Base-by-base conservation (phyloP, 768 basidiomycete species). In the Strobilomyces confusus region DNA sequence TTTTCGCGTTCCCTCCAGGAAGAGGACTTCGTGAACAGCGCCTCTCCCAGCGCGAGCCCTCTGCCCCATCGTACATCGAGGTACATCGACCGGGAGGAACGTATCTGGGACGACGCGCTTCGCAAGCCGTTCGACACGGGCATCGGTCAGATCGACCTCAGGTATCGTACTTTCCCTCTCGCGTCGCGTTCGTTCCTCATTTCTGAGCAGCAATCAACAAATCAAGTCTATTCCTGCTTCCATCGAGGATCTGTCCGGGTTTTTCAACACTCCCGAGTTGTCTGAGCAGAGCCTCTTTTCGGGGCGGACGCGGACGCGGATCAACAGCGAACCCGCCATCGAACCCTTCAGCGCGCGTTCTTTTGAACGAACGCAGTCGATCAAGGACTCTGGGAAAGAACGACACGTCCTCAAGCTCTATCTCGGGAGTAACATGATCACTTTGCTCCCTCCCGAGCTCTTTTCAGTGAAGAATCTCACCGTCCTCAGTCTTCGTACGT, bases 401-500 rank as follows among this genome's bases (percentile, higher is more conserved):
- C 73, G 74, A 60, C 73, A 80, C 45, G 72, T 80, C 33, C 71
- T 88, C 5, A 75, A 80, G 26, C 68, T 91, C 5, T 84, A 75
- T 55, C 77, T 89, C 0, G 77, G 74, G 17, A 61, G 69, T 6
- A 88, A 89, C 60, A 55, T 50, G 20, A 84, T 91, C 29, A 67
- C 72, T 0, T 65, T 58, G 11, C 66, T 91, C 5, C 88, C 88
- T 5, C 60, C 63, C 1, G 78, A 83, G 54, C 65, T 91, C 4
- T 86, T 87, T 62, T 66, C 64, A 3, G 64, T 89, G 36, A 66
- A 77, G 3, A 77, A 80, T 45, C 64, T 89, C 40, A 84, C 82
- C 2, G 75, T 87, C 2, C 72, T 91, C 0, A 81, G 78, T 49
- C 66, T 90, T 32, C 76, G 88, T 89, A 61, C 46, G 86, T 78